Evolutionary conservation across 768 basidiomycete genomes (phyloP), one percentile per base, ranked within the genome.

Genomic region (Lactarius indigo): DNA sequence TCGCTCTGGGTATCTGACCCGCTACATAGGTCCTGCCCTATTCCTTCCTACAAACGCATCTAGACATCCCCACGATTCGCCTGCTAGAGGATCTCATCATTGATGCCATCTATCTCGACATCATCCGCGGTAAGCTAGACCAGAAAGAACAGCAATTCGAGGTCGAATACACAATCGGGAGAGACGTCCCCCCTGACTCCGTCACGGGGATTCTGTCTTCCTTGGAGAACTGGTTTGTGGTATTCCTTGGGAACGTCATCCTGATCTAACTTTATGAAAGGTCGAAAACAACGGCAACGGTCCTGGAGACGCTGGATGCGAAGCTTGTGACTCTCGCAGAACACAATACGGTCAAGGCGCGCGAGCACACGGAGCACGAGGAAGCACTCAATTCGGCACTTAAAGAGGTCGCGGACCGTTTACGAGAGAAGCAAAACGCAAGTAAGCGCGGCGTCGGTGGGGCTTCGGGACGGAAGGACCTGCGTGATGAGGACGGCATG

Each of bases 21-120:
- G 20, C 59, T 28, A 62, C 44, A 44, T 31, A 91, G 94, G 91
- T 92, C 71, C 84, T 98, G 3, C 87, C 93, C 0, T 98, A 98
- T 76, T 76, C 86, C 12, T 78, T 83, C 41, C 84, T 98, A 2
- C 84, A 92, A 8, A 74, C 84, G 59, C 79, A 83, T 3, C 84
- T 99, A 23, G 85, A 92, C 58, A 83, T 96, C 76, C 81, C 87
- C 3, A 87, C 85, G 6, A 86, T 96, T 65, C 89, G 96, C 62
- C 91, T 91, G 64, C 87, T 99, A 3, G 96, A 99, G 76, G 96
- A 98, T 77, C 86, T 98, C 69, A 92, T 98, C 74, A 98, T 99
- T 76, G 95, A 98, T 73, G 91, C 91, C 13, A 95, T 98, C 76
- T 98, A 98, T 78, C 86, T 92, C 47, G 91, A 93, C 75, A 80